Conservation (phyloP, 2,329 filamentous ascomycete genomes). For the Fusarium avenaceum region DNA sequence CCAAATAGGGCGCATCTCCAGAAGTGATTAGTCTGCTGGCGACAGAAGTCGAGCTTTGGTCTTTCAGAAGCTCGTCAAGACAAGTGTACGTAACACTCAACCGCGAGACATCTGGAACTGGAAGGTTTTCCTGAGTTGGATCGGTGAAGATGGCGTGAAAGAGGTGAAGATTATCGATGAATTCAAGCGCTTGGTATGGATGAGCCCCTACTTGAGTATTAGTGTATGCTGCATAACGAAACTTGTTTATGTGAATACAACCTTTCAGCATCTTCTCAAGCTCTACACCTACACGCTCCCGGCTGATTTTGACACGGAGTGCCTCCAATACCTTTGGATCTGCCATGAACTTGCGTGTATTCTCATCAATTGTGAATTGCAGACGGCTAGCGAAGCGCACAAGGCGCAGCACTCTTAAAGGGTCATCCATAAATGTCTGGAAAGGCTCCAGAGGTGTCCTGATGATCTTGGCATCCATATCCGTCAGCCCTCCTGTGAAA, state of each 20-base stretch:
- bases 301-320: conserved; percentile 88
- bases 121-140: conserved; percentile 66
- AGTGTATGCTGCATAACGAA: background rate
- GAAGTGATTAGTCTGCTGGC: conserved; percentile 70
- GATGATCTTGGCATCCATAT: conserved; percentile 80
- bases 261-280: conserved; percentile 92
- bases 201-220: conserved; percentile 62
- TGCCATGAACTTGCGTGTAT: conserved; percentile 80
- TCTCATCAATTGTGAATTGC: conserved; percentile 80
- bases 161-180: conserved; percentile 75
- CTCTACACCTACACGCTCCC: conserved; percentile 89
- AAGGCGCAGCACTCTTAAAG: conserved; percentile 85
- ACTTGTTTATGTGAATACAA: conserved; percentile 39
- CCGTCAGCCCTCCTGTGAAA: conserved; percentile 81
- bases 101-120: conserved; percentile 67
- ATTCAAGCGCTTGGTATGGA: conserved; percentile 71
- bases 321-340: conserved; percentile 82
- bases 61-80: conserved; percentile 65
- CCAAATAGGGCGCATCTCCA: conserved; percentile 75
- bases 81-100: conserved; percentile 76
- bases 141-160: conserved; percentile 82
- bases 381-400: conserved; percentile 92
- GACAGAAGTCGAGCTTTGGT: conserved; percentile 62
- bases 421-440: conserved; percentile 95
- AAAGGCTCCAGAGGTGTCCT: conserved; percentile 88